These are phyloP conservation scores for Cercospora sesami DNA, from an alignment of 2,329 filamentous ascomycete genomes.

Conservation along the genomic window DNA sequence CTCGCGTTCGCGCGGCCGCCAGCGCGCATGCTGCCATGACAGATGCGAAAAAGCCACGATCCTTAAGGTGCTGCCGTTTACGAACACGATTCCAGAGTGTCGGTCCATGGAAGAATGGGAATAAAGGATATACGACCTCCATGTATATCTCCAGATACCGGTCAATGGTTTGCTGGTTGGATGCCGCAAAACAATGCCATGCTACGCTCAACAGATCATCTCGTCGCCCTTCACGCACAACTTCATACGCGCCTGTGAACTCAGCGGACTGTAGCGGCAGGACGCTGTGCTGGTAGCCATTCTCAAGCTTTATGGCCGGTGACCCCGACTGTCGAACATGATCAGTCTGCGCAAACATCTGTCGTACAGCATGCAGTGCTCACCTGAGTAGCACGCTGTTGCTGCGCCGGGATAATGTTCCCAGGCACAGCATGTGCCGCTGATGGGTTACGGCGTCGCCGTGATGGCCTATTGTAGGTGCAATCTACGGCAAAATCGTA, in stretches of 20 bases:
- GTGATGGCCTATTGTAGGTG: constrained; percentile 50
- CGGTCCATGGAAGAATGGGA: constrained; percentile 55
- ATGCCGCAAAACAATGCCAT: constrained; percentile 47
- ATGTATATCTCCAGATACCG: constrained; percentile 52
- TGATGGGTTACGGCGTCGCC: constrained; percentile 37
- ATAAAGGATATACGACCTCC: constrained; percentile 56
- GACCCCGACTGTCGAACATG: constrained; percentile 17
- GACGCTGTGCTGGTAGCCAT: constrained; percentile 6
- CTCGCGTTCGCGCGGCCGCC: constrained; percentile 51
- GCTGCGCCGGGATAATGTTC: constrained; percentile 30
- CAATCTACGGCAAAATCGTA: constrained; percentile 53
- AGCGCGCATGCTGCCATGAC: constrained; percentile 56
- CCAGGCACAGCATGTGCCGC: constrained; percentile 24
- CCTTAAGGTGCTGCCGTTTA: constrained; percentile 46
- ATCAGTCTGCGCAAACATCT: not conserved
- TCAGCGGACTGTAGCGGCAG: constrained; percentile 15
- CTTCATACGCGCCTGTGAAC: constrained; percentile 26
- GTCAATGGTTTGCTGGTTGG: constrained; percentile 44
- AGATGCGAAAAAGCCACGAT: constrained; percentile 50
- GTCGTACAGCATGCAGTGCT: not conserved
- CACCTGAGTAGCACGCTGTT: constrained; percentile 16
- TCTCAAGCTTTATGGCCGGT: constrained; percentile 25
- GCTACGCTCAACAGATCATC: constrained; percentile 35
- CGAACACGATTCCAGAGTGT: constrained; percentile 46
- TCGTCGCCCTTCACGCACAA: constrained; percentile 30